A percentile compares a stretch with the other conserved stretches of the same genome.
Conservation (phyloP, 83 land plant species). For the Picea mariana region DNA sequence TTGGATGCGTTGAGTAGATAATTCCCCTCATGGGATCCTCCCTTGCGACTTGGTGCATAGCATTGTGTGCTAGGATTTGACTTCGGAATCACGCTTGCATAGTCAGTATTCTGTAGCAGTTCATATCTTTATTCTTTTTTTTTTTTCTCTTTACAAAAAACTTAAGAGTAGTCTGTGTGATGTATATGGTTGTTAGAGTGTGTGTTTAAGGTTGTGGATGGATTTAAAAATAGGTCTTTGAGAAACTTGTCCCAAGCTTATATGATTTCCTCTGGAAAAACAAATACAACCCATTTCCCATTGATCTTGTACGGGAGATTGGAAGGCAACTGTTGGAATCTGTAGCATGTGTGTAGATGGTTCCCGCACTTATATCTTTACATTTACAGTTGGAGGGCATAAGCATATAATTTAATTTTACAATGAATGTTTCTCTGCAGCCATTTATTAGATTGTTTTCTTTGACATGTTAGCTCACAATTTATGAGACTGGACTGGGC, state of each 20-base stretch:
- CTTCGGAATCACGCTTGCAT: constrained; percentile 26
- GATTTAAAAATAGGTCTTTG: constrained; percentile 80
- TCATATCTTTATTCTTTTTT: neutral
- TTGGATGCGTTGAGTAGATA: too few species aligned
- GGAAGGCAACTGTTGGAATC: too few species aligned
- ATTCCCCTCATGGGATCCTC: too few species aligned
- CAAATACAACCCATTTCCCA: too few species aligned
- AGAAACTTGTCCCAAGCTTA: constrained; percentile 16
- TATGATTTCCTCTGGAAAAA: too few species aligned
- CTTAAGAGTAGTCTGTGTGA: neutral
- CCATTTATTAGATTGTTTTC: too few species aligned
- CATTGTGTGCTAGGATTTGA: too few species aligned
- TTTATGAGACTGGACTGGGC: too few species aligned
- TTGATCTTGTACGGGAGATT: too few species aligned
- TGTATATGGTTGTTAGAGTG: constrained; percentile 17
- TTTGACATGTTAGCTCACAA: too few species aligned
- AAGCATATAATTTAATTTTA: neutral
- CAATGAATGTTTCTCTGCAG: neutral
- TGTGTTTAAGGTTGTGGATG: constrained; percentile 43
- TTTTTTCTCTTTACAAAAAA: neutral
- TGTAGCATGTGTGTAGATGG: neutral
- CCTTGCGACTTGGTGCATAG: too few species aligned
- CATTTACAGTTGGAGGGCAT: too few species aligned
- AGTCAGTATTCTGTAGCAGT: constrained; percentile 11
- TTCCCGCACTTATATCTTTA: neutral